Evolutionary conservation across 2,329 filamentous ascomycete species (phyloP), one percentile per base, ranked within the genome.

Genomic region (Trichoderma semiorbis): DNA sequence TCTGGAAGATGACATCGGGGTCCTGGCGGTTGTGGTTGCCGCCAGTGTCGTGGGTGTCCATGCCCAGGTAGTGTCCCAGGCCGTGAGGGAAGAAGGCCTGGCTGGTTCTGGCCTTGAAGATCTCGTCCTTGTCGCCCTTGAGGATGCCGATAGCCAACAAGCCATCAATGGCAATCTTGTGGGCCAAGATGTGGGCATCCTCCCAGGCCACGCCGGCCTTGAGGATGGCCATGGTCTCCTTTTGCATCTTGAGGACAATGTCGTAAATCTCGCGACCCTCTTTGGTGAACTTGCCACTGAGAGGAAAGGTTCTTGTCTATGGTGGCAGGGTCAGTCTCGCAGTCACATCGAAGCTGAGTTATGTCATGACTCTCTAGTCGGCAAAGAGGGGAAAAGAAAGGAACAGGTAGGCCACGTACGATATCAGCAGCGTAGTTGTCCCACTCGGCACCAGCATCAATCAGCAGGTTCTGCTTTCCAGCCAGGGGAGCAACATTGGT

Each of bases 11-110:
- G 43, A 88, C 85, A 79, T 99, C 95, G 72, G 87, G 84, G 79
- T 99, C 96, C 10, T 85, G 85, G 77, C 93, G 93, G 81, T 95
- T 92, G 43, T 92, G 86, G 79, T 94, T 90, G 26, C 93, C 93
- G 73, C 92, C 92, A 0, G 90, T 92, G 78, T 98, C 95, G 80
- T 98, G 95, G 2, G 94, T 97, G 79, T 98, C 95, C 87, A 98
- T 91, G 74, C 95, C 95, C 11, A 98, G 85, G 79, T 97, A 95
- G 81, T 98, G 95, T 0, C 95, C 95, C 1, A 98, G 84, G 0
- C 95, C 95, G 79, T 98, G 95, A 1, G 95, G 95, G 78, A 97
- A 93, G 84, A 98, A 98, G 2, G 94, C 95, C 28, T 92, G 90
- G 77, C 92, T 95, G n/a, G 94, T 93, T 70, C 94, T 87, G 57